Conservation (phyloP, 441 rosid genomes). For the Adansonia gregorii region DNA sequence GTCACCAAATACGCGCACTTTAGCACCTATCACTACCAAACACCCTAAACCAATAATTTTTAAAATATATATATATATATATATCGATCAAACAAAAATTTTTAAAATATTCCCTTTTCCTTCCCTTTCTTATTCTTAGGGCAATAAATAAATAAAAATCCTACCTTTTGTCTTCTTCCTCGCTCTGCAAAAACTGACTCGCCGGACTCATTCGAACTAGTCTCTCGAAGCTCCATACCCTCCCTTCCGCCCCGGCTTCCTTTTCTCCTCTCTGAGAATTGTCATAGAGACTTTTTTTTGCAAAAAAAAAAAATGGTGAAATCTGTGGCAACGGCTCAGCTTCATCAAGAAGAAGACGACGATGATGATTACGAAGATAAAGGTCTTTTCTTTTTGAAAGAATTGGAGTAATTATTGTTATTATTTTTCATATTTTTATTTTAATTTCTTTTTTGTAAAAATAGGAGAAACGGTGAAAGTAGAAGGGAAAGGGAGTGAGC, state of each 20-base stretch:
- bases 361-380: slow-evolving; percentile 51
- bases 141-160: background rate
- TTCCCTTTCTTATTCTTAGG: background rate
- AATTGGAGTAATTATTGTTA: slow-evolving; percentile 14
- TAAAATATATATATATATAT: background rate
- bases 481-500: slow-evolving; percentile 40
- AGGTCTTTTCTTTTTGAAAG: slow-evolving; percentile 42
- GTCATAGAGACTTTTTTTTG: background rate
- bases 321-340: slow-evolving; percentile 41
- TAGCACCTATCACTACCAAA: background rate
- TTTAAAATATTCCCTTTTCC: background rate
- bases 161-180: background rate
- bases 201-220: slow-evolving; percentile 15
- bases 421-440: background rate
- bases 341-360: slow-evolving; percentile 59
- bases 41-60: background rate
- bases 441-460: background rate
- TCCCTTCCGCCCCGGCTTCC: background rate
- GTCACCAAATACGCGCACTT: slow-evolving; percentile 7
- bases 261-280: background rate
- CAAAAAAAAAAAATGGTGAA: slow-evolving; percentile 43
- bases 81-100: background rate
- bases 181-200: slow-evolving; percentile 23
- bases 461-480: slow-evolving; percentile 44
- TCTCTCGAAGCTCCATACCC: slow-evolving; percentile 33